Evolutionary conservation across 148 eudicot genomes (phyloP).

Genomic region (Camellia granthamiana): DNA sequence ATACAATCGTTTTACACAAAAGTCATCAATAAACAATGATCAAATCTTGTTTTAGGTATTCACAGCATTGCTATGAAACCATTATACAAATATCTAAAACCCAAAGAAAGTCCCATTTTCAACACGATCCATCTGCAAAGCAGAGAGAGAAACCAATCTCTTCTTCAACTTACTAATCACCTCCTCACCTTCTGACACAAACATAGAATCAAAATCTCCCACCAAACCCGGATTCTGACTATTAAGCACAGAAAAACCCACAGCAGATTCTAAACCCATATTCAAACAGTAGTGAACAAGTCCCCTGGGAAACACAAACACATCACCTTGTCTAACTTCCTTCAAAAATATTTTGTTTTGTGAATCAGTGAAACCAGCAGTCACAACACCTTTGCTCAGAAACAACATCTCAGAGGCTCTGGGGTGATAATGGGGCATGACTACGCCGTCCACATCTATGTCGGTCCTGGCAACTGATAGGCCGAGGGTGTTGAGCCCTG

Average conservation of each 20-base stretch:
- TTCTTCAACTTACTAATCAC: conserved; percentile 31
- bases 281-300: conserved; percentile 73
- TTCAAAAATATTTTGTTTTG: conserved; percentile 51
- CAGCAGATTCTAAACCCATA: conserved; percentile 56
- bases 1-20: not conserved
- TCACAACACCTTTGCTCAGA: conserved; percentile 56
- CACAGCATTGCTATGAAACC: not conserved
- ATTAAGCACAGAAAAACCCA: conserved; percentile 56
- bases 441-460: conserved; percentile 60
- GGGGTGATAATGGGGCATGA: conserved; percentile 83
- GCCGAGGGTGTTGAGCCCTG: conserved; percentile 88
- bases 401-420: conserved; percentile 75
- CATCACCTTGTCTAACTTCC: conserved; percentile 64
- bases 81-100: not conserved
- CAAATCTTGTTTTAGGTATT: not conserved
- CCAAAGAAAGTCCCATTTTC: conserved; percentile 17
- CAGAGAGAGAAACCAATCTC: conserved; percentile 21
- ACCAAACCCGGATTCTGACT: conserved; percentile 85
- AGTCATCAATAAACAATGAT: not conserved
- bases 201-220: conserved; percentile 47
- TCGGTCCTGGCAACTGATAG: conserved; percentile 72
- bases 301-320: conserved; percentile 78
- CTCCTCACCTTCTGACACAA: conserved; percentile 32
- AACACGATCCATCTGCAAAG: conserved; percentile 17
- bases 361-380: conserved; percentile 70